Base-by-base conservation (phyloP, 345 rosid species). In the Murraya koenigii region DNA sequence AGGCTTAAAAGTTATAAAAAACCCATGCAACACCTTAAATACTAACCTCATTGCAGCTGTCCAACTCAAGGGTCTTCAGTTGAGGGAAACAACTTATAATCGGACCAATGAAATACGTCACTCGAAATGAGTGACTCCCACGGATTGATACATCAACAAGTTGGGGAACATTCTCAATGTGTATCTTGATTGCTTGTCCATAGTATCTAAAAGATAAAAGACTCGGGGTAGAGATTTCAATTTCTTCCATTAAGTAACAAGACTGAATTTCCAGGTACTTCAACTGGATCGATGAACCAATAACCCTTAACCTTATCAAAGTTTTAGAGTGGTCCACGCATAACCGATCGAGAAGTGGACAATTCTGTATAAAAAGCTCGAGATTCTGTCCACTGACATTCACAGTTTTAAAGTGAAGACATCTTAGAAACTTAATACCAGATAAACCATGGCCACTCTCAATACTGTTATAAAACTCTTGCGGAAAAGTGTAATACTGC, bases 31-130 rank as follows among this genome's bases (percentile, higher is more conserved):
- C 1, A 15, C 7, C 39, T 64, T 32, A 64, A 32, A 64, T 19
- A 64, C 67, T 64, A 64, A 64, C 67, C 67, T 64, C 36, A 25
- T 20, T 64, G 67, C 67, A 64, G 67, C 67, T 64, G 1, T n/a
- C 32, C 64, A 71, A 71, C 47, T 55, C 75, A 32, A 71, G 64
- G 3, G 75, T 55, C 32, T 56, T 38, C 49, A 71, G 20, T 11
- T 33, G 75, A 56, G 75, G 17, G 44, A 71, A 7, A 56, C 38
- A n/a, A 3, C 22, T n/a, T 33, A 35, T 35, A 56, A 55, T 5
- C 8, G 75, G 75, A 1, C 14, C 47, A 35, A 71, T 23, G 3
- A 55, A 15, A 71, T 71, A 54, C 0, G 2, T 71, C 5, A 71
- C 26, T 71, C 8, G 54, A 38, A 60, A 44, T 44, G 49, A 11